Percentiles rank a stretch among this genome's conserved stretches.
phyloP scores from a whole-genome alignment of 192 early-diverging fungal genomes.

The Backusella tuberculispora region DNA sequence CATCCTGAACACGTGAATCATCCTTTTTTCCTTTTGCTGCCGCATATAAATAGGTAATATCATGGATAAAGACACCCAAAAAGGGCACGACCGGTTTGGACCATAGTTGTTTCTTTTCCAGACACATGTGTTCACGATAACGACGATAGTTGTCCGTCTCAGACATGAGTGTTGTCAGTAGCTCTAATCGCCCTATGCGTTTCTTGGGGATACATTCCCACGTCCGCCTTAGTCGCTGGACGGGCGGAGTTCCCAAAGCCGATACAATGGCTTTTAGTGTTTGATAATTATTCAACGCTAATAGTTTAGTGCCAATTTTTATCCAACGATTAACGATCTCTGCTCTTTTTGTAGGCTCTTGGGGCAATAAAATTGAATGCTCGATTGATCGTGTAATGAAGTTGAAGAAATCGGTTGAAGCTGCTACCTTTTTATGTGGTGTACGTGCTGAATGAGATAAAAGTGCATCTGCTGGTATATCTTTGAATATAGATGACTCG shows the following conservation, averaged over 20 bases:
- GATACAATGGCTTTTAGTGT: slow-evolving; percentile 71
- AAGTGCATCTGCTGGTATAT: slow-evolving; percentile 63
- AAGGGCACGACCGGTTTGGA: slow-evolving; percentile 68
- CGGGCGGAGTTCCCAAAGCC: slow-evolving; percentile 70
- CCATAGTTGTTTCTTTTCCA: slow-evolving; percentile 32
- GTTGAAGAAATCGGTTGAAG: slow-evolving; percentile 81
- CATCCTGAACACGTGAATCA: slow-evolving; percentile 61
- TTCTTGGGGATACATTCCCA: slow-evolving; percentile 75
- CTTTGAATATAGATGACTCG: slow-evolving; percentile 68
- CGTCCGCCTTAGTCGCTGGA: slow-evolving; percentile 69
- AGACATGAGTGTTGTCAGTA: slow-evolving; percentile 60
- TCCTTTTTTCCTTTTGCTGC: slow-evolving; percentile 56
- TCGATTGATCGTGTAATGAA: slow-evolving; percentile 77
- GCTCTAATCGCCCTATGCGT: slow-evolving; percentile 56
- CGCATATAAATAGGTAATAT: slow-evolving; percentile 74
- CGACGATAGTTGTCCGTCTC: slow-evolving; percentile 73
- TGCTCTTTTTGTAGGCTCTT: slow-evolving; percentile 59
- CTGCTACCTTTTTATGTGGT: slow-evolving; percentile 63
- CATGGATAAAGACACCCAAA: slow-evolving; percentile 76
- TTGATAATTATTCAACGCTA: slow-evolving; percentile 68
- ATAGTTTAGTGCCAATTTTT: slow-evolving; percentile 62
- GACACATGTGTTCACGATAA: slow-evolving; percentile 64
- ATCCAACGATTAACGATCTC: slow-evolving; percentile 71
- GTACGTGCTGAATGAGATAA: slow-evolving; percentile 62
- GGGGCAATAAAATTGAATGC: slow-evolving; percentile 66